Conservation (phyloP, 306 rosid species). For the Quercus dentata region DNA sequence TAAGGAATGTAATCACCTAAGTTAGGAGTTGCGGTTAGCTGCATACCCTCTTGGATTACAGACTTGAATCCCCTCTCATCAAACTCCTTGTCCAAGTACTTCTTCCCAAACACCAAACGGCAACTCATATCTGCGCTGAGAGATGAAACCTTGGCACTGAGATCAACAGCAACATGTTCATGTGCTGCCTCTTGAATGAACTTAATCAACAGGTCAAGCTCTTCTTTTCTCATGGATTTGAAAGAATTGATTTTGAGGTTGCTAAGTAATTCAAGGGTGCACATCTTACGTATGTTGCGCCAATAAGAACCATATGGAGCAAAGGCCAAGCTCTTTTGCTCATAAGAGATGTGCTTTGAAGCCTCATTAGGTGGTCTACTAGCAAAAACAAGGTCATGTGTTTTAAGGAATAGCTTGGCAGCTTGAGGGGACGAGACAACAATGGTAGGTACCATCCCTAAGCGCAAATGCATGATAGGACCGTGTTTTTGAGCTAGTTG, state of each 20-base stretch:
- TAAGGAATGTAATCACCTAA: slow-evolving; percentile 56
- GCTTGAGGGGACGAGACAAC: slow-evolving; percentile 71
- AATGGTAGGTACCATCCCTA: slow-evolving; percentile 51
- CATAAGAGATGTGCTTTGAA: slow-evolving; percentile 38
- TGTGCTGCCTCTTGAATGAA: slow-evolving; percentile 29
- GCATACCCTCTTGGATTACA: slow-evolving; percentile 40
- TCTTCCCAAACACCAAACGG: slow-evolving; percentile 57
- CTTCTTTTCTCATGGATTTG: slow-evolving; percentile 51
- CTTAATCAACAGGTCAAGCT: slow-evolving; percentile 34
- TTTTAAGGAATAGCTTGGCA: slow-evolving; percentile 63
- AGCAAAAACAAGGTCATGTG: slow-evolving; percentile 58
- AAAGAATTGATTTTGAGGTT: slow-evolving; percentile 40
- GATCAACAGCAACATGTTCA: slow-evolving; percentile 32
- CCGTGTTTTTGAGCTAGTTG: slow-evolving; percentile 53
- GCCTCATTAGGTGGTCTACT: slow-evolving; percentile 49
- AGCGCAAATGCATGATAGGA: slow-evolving; percentile 51
- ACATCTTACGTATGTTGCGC: slow-evolving; percentile 69
- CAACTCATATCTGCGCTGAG: slow-evolving; percentile 41
- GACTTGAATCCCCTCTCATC: slow-evolving; percentile 51
- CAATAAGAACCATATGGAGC: slow-evolving; percentile 57
- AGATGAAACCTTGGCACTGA: slow-evolving; percentile 38
- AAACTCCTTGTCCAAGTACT: slow-evolving; percentile 44
- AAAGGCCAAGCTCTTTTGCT: slow-evolving; percentile 38
- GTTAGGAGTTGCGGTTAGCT: slow-evolving; percentile 32
- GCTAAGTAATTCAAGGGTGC: slow-evolving; percentile 61